Evolutionary conservation across 305 asterid species (phyloP).

Genomic region (Salvia sclarea): DNA sequence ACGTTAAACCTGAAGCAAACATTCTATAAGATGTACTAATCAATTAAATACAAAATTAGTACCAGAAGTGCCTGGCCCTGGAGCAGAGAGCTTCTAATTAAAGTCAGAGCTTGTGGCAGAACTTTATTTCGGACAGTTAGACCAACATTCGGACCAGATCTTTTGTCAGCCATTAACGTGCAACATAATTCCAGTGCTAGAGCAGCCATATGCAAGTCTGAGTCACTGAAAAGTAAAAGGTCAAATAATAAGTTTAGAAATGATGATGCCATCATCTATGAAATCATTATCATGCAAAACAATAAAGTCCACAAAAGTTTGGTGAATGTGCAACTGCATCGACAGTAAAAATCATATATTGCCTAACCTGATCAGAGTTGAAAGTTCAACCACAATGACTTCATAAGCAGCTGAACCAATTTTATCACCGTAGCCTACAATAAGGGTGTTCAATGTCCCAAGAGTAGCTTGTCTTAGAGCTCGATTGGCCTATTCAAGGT

Average conservation of each 20-base stretch:
- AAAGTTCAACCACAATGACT: slow-evolving; percentile 92
- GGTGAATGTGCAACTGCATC: background rate
- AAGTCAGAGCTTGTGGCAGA: slow-evolving; percentile 90
- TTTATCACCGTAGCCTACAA: slow-evolving; percentile 92
- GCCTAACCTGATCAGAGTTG: slow-evolving; percentile 83
- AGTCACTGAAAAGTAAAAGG: slow-evolving; percentile 64
- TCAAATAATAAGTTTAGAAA: slow-evolving; percentile 16
- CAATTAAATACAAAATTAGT: slow-evolving; percentile 33
- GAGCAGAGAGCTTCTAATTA: slow-evolving; percentile 87
- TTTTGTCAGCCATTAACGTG: slow-evolving; percentile 93
- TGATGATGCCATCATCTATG: slow-evolving; percentile 9
- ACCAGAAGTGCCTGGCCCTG: slow-evolving; percentile 99
- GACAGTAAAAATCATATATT: slow-evolving; percentile 15
- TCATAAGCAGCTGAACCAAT: slow-evolving; percentile 91
- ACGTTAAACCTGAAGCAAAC: slow-evolving; percentile 32
- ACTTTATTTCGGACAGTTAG: slow-evolving; percentile 88
- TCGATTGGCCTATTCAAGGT: slow-evolving; percentile 78
- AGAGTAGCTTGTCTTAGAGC: slow-evolving; percentile 94
- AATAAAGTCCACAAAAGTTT: slow-evolving; percentile 6
- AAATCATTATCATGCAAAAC: slow-evolving; percentile 25
- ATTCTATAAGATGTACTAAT: slow-evolving; percentile 20
- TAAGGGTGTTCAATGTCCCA: slow-evolving; percentile 89
- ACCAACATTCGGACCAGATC: slow-evolving; percentile 89
- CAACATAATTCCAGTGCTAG: slow-evolving; percentile 92
- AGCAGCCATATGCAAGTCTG: slow-evolving; percentile 98